Conservation (phyloP, 768 basidiomycete species). For the Baorangia bicolor region DNA sequence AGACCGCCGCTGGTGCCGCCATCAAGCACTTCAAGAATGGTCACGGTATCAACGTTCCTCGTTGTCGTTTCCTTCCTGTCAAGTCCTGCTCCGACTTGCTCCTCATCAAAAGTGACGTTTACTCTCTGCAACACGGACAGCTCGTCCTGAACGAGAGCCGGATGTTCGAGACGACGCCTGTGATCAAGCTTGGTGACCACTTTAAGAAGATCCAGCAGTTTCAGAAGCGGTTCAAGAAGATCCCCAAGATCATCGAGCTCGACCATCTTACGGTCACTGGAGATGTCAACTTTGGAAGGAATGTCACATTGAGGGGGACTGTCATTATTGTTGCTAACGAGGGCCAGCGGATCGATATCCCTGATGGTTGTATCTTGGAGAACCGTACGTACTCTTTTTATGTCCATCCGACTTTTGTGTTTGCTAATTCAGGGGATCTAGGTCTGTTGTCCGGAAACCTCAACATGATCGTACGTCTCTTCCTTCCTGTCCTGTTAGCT, state of each 20-base stretch:
- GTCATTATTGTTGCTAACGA: constrained; percentile 79
- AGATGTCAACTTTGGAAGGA: constrained; percentile 66
- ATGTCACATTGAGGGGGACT: constrained; percentile 62
- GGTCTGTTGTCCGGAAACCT: constrained; percentile 74
- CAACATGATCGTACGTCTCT: constrained; percentile 59
- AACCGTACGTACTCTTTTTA: constrained; percentile 45
- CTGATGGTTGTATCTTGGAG: constrained; percentile 71
- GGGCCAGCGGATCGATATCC: constrained; percentile 71
- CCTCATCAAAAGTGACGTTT: constrained; percentile 67
- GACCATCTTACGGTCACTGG: constrained; percentile 75
- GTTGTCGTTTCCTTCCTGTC: constrained; percentile 68
- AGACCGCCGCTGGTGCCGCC: constrained; percentile 74
- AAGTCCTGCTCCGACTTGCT: constrained; percentile 63
- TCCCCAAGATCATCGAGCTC: constrained; percentile 69
- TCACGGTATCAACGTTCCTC: constrained; percentile 73
- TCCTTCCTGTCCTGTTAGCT: neutral
- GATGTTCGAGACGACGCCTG: constrained; percentile 63
- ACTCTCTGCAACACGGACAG: constrained; percentile 67
- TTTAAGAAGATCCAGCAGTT: constrained; percentile 75
- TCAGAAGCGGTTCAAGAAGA: constrained; percentile 75
- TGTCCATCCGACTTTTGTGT: neutral
- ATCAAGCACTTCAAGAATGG: constrained; percentile 70
- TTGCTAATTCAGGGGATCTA: constrained; percentile 21
- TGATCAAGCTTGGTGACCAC: constrained; percentile 74
- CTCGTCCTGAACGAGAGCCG: constrained; percentile 59